Evolutionary conservation across 208 protist species (phyloP).

Genomic region (Naegleria lovaniensis): DNA sequence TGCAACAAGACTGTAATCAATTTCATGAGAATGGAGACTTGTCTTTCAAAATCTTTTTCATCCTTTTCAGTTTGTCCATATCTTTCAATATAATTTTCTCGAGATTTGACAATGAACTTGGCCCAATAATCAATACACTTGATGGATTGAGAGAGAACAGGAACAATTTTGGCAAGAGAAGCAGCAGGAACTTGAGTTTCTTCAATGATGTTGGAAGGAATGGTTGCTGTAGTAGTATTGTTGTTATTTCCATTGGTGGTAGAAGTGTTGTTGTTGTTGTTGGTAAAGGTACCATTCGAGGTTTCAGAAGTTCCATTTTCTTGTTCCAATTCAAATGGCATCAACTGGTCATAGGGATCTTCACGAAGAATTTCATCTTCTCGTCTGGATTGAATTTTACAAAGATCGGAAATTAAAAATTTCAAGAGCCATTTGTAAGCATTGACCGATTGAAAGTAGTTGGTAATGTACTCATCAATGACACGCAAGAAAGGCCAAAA

Average conservation of each 20-base stretch:
- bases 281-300: not conserved
- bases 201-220: not conserved
- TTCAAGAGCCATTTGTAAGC: slow-evolving; percentile 15
- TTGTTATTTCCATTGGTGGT: no score
- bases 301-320: not conserved
- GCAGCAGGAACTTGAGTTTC: not conserved
- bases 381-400: not conserved
- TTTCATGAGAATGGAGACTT: not conserved
- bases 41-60: not conserved
- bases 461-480: slow-evolving; percentile 10
- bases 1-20: not conserved
- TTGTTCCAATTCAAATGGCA: not conserved
- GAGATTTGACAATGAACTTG: not conserved
- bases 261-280: not conserved
- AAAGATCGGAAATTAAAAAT: not conserved
- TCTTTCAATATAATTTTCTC: not conserved
- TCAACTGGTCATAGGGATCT: not conserved
- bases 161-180: not conserved
- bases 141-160: not conserved
- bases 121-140: not conserved
- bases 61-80: not conserved
- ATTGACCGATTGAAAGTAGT: not conserved
- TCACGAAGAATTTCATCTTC: not conserved
- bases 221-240: not conserved
- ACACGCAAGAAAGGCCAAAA: not conserved